phyloP scores from a whole-genome alignment of 345 rosid species.

The Eucalyptus viminalis region DNA sequence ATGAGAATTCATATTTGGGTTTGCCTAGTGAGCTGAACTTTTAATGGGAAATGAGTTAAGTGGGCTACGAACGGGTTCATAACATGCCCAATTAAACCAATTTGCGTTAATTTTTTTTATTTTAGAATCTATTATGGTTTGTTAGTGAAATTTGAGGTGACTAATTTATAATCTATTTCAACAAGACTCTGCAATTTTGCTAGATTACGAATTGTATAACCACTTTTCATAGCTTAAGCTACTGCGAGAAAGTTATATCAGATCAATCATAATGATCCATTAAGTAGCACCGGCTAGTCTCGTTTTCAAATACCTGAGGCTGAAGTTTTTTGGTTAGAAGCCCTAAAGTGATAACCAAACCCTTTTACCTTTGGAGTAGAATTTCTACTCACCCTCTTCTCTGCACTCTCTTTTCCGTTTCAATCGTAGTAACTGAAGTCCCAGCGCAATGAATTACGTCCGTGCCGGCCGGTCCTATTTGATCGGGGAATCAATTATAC shows the following conservation, averaged over 20 bases:
- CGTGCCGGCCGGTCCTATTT: background rate
- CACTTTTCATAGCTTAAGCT: background rate
- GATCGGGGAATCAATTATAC: background rate
- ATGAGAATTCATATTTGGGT: background rate
- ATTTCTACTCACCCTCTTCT: background rate
- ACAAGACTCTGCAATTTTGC: background rate
- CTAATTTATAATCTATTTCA: background rate
- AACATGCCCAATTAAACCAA: background rate
- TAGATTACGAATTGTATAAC: background rate
- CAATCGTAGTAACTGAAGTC: background rate
- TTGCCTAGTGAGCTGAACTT: background rate
- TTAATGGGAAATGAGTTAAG: background rate
- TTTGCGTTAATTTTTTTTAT: no score
- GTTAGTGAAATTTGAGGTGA: background rate
- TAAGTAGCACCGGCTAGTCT: background rate
- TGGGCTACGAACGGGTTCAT: background rate
- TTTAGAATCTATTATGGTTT: background rate
- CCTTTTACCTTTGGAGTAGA: background rate
- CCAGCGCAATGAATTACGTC: background rate
- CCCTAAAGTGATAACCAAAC: background rate
- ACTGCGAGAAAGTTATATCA: background rate
- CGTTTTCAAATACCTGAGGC: background rate
- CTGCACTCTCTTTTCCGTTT: background rate
- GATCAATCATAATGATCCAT: background rate
- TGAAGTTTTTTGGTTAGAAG: background rate